Evolutionary conservation across 768 basidiomycete species (phyloP).

Genomic region (Dacryopinax primogenitus): DNA sequence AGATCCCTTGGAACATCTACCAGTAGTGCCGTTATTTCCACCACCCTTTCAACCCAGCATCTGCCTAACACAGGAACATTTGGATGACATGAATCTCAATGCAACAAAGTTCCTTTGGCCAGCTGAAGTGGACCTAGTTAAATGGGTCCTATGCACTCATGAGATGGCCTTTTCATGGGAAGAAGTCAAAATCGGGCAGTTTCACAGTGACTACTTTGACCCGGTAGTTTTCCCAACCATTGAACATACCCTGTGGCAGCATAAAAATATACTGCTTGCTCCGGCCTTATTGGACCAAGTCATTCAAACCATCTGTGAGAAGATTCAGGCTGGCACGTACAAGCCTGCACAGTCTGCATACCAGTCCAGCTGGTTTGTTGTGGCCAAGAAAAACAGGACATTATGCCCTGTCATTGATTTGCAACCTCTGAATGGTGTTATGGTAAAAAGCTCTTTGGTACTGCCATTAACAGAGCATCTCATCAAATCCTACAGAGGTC

Average conservation of each 20-base stretch:
- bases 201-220: constrained; percentile 25
- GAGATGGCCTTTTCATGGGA: constrained; percentile 21
- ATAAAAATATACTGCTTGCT: constrained; percentile 21
- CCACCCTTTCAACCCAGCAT: not conserved
- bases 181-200: constrained; percentile 25
- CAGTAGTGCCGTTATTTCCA: not conserved
- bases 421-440: constrained; percentile 21
- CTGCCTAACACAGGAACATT: not conserved
- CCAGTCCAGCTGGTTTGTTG: constrained; percentile 30
- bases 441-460: constrained; percentile 17
- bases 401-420: constrained; percentile 21
- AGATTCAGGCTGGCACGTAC: constrained; percentile 30
- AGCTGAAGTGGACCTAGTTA: constrained; percentile 10
- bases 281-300: constrained; percentile 27
- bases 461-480: constrained; percentile 18
- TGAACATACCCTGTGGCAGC: constrained; percentile 28
- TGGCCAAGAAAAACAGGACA: constrained; percentile 28
- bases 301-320: constrained; percentile 24
- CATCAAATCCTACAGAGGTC: constrained; percentile 18
- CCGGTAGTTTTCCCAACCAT: constrained; percentile 27
- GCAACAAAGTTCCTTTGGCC: not conserved
- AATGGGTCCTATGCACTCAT: constrained; percentile 12
- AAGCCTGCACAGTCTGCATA: constrained; percentile 30
- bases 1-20: not conserved
- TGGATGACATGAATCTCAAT: not conserved